These are phyloP conservation scores for Epithele typhae DNA, from an alignment of 768 basidiomycete species.

Conservation along the genomic window DNA sequence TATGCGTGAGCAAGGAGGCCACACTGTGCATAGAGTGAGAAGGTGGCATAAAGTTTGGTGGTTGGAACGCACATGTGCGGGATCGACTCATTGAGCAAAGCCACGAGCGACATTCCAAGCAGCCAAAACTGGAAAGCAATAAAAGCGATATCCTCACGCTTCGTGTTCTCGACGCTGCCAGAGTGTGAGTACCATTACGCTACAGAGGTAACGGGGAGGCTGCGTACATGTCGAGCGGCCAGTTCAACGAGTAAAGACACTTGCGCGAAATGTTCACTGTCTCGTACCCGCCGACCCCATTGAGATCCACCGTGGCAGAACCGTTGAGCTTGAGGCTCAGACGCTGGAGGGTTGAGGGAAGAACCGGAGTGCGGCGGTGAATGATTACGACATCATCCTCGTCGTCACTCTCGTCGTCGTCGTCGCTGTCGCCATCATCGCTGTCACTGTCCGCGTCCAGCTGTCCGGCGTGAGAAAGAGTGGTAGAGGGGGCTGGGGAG, in stretches of 20 bases:
- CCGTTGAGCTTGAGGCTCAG: constrained; percentile 5
- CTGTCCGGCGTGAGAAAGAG: no score
- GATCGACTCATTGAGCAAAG: constrained; percentile 71
- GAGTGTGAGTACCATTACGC: not conserved
- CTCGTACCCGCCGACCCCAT: constrained; percentile 30
- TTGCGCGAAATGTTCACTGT: constrained; percentile 35
- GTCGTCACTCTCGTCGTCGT: constrained; percentile 10
- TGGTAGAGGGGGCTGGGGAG: constrained; percentile 8
- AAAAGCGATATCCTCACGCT: constrained; percentile 76
- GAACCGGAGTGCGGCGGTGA: not conserved
- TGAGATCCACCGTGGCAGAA: constrained; percentile 24
- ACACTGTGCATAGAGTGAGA: constrained; percentile 29
- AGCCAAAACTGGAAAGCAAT: constrained; percentile 81
- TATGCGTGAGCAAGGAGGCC: constrained; percentile 68
- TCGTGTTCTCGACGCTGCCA: constrained; percentile 59
- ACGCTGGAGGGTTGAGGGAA: constrained; percentile 1
- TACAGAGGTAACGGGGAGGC: not conserved
- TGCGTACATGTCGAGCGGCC: constrained; percentile 65
- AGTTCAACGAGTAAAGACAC: constrained; percentile 63
- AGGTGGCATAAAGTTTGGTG: not conserved
- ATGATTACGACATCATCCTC: constrained; percentile 11
- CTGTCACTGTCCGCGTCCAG: not conserved
- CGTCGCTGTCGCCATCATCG: constrained; percentile 10
- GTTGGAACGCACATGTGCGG: constrained; percentile 52
- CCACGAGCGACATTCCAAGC: constrained; percentile 71